Evolutionary conservation across 768 basidiomycete species (phyloP), one percentile per base, ranked within the genome.

Genomic region (Podaxis sp.): DNA sequence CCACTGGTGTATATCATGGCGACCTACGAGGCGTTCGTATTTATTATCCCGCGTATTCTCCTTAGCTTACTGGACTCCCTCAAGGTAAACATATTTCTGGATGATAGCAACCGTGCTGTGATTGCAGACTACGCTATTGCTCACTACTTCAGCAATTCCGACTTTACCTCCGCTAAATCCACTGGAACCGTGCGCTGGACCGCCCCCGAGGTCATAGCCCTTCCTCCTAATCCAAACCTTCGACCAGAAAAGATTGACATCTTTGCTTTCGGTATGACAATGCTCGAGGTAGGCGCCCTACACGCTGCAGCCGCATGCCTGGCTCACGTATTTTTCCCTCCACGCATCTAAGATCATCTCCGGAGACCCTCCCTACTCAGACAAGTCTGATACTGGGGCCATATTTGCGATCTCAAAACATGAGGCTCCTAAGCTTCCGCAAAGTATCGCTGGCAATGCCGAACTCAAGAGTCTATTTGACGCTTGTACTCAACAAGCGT

Each of bases 141-240:
- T 2, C 67, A 67, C 19, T 69, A 73, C 13, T 66, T 73, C 24
- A 53, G 68, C 9, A 26, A 59, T 4, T 58, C 66, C 13, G 67
- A 71, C 13, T 70, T 70, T 52, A 71, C 72, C 11, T 69, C 68
- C 1, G 59, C 64, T 9, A 68, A 69, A 28, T 69, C 69, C 2
- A 69, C 70, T 1, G 72, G 72, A 1, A 65, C 67, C 13, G 65
- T 68, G 13, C 52, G 75, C 33, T 77, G 76, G 76, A 71, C 66
- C 38, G 73, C 75, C 2, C 76, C 75, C 0, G 76, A 77, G 64
- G 59, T 75, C 9, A 68, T 74, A 61, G 64, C 65, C 33, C 66
- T 69, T n/a, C 55, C 68, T 5, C 63, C 69, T 4, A 61, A 64
- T 4, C 61, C 58, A 7, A 53, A 68, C 3, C 48, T 39, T 1